phyloP scores from a whole-genome alignment of 805 yeast genomes.

The Candida insectorum region DNA sequence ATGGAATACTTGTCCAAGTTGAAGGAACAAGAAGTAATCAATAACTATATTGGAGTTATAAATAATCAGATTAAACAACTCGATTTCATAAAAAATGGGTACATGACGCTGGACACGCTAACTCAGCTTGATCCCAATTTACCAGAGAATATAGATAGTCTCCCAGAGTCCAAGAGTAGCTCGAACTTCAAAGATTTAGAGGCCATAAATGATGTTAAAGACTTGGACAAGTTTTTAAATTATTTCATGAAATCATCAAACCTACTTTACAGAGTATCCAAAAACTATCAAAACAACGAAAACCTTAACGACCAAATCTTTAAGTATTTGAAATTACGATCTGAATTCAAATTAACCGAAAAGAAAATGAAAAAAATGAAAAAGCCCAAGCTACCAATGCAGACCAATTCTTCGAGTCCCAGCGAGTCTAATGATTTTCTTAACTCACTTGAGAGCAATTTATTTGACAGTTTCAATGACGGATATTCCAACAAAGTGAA shows the following conservation, averaged over 20 bases:
- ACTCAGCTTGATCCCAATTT: constrained; percentile 15
- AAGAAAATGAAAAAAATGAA: constrained; percentile 5
- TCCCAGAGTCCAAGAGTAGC: neutral
- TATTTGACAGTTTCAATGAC: constrained; percentile 12
- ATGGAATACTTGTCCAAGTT: constrained; percentile 31
- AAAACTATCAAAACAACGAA: constrained; percentile 14
- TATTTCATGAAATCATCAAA: constrained; percentile 35
- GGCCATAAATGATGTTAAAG: constrained; percentile 36
- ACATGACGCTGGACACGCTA: constrained; percentile 40
- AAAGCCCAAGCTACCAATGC: constrained; percentile 2
- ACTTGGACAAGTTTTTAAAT: constrained; percentile 36
- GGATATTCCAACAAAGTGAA: constrained; percentile 21
- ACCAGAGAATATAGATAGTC: neutral
- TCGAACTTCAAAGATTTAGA: constrained; percentile 22
- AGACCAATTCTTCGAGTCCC: neutral
- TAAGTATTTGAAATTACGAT: constrained; percentile 18
- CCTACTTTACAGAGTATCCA: constrained; percentile 38
- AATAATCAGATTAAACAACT: constrained; percentile 42
- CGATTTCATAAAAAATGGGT: constrained; percentile 41
- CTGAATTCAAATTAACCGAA: constrained; percentile 12
- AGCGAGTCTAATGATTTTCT: neutral
- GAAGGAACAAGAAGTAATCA: constrained; percentile 41
- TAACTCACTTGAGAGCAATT: constrained; percentile 10
- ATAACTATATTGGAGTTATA: constrained; percentile 40
- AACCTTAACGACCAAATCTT: constrained; percentile 22